Evolutionary conservation across 805 yeast species (phyloP), one percentile per base, ranked within the genome.

Genomic region (Candida nanaspora): DNA sequence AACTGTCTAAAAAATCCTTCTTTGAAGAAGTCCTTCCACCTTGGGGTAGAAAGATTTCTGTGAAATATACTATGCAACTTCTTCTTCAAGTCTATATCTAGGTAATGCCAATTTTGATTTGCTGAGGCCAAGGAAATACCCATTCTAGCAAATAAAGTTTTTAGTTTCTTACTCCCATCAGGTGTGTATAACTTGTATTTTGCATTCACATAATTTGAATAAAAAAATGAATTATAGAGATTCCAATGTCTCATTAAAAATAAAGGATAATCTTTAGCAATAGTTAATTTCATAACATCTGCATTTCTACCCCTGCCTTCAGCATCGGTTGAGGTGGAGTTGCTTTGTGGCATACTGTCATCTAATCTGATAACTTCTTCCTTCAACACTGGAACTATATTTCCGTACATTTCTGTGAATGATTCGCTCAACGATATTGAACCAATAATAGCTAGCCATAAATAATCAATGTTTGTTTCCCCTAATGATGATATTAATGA

Each of bases 91-190:
- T 73, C 71, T 30, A 85, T 76, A 56, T 87, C 93, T 80, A 91
- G 78, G 57, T 91, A 94, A 21, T 82, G 70, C 98, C 98, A 93
- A 41, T 80, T 80, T 59, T 93, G 96, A 53, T 81, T 83, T 0
- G 98, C 93, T n/a, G 82, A 80, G 6, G 78, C 82, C 37, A 93
- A 67, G 0, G 96, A 82, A 6, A 93, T 82, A 7, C 98, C 98
- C 96, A 94, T 93, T 51, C 84, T 77, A 2, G 98, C 98, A 65
- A 93, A 86, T 76, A 93, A 72, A 51, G 88, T 87, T 56, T 89
- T 95, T 38, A 93, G 66, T 48, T 80, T 75, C 55, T 86, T 87
- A 48, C 82, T 75, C 6, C 99, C 98, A 43, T 84, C 89, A 53
- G 86, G 96, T 26, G 89, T 82, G 93, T 96, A 93, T 30, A 93